Base-by-base conservation (phyloP, 148 eudicot genomes). In the Vaccinium vitisidaea region DNA sequence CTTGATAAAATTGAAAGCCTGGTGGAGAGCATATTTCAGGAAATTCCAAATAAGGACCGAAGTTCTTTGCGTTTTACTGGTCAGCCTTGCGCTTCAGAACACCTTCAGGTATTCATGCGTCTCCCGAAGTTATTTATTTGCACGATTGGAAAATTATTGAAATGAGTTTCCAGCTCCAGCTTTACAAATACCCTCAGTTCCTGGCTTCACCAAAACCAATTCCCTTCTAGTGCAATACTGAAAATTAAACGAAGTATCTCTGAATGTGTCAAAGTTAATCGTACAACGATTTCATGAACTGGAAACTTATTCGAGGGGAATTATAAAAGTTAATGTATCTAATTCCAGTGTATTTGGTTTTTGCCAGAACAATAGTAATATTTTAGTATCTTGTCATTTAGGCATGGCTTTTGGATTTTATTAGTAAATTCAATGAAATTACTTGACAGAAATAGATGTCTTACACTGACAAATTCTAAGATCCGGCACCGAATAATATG, bases 1-100 rank as follows among this genome's bases (percentile, higher is more conserved):
- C 73, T 67, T 67, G 73, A 67, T 67, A 67, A 12, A 67, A 67
- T 67, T 67, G 73, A 67, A 67, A 67, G 73, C 36, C 73, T 67
- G 36, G 73, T 67, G 73, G 73, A 25, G 73, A 69, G 4, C 39
- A 27, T 12, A 69, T 69, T 69, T 69, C 74, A 69, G 74, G 74
- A 69, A 69, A 69, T 69, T 69, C 39, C 74, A 27, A 27, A 69
- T 69, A 69, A 27, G 39, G 74, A 30, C 16, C 74, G 39, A 69
- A 69, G 74, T 27, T 27, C 74, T 30, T 69, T 12, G 74, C 39
- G 27, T 27, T 69, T 13, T 69, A 30, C 74, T 69, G 74, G 39
- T 69, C 74, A 69, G 12, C 74, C 74, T 13, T 69, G 74, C 32
- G 4, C 74, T 2, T 69, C 43, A 69, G 39, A 69, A 69, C 74